These are phyloP conservation scores for Daldinia childiae DNA, from an alignment of 495 filamentous ascomycete genomes.

Conservation along the genomic window DNA sequence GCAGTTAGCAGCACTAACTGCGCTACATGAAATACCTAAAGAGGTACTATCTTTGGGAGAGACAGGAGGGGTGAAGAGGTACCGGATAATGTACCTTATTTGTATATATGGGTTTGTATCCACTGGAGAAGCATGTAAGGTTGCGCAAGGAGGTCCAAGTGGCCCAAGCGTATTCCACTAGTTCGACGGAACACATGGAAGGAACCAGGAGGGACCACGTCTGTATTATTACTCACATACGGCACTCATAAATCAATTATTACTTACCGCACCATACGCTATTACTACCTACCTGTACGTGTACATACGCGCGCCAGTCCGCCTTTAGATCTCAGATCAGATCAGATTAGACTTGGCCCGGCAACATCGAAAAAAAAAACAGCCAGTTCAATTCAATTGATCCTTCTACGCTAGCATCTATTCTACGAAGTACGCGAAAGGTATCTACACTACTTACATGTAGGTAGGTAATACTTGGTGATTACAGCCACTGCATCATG, in stretches of 20 bases:
- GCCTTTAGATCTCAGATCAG: slow-evolving; percentile 41
- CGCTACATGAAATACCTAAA: background rate
- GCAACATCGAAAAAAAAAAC: slow-evolving; percentile 1
- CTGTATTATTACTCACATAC: slow-evolving; percentile 35
- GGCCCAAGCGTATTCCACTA: background rate
- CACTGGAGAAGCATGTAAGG: background rate
- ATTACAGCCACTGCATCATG: slow-evolving; percentile 1
- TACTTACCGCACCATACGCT: slow-evolving; percentile 26
- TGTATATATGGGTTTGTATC: background rate
- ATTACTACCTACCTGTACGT: background rate
- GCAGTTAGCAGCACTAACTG: background rate
- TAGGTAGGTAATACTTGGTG: slow-evolving; percentile 2
- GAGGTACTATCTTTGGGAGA: background rate
- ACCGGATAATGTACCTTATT: background rate
- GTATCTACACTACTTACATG: too few species aligned
- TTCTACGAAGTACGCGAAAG: too few species aligned
- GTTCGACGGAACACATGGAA: slow-evolving; percentile 20
- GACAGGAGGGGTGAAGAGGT: background rate
- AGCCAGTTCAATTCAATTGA: slow-evolving; percentile 23
- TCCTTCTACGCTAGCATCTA: slow-evolving; percentile 18
- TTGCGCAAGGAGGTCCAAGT: slow-evolving; percentile 7
- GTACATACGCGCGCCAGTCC: background rate
- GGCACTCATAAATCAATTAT: slow-evolving; percentile 34
- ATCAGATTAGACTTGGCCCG: slow-evolving; percentile 29
- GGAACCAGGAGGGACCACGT: slow-evolving; percentile 13